Evolutionary conservation across 257 asterid species (phyloP).

Genomic region (Anisodus acutangulus): DNA sequence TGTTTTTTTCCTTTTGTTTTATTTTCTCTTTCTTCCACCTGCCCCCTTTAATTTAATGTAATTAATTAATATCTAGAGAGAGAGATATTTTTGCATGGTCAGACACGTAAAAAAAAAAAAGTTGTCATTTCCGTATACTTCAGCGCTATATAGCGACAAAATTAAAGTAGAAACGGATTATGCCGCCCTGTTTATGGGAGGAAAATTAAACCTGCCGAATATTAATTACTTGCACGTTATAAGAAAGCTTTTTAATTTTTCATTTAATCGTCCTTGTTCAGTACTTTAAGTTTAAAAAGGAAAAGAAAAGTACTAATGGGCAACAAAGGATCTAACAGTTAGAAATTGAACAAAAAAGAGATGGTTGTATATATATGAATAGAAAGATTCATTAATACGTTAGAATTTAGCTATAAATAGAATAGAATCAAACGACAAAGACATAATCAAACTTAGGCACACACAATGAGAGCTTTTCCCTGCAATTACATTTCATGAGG

Average conservation of each 20-base stretch:
- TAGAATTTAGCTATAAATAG: conserved; percentile 14
- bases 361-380: background rate
- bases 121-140: conserved; percentile 9
- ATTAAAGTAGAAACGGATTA: background rate
- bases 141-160: background rate
- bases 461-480: conserved; percentile 4
- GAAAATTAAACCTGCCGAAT: background rate
- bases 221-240: conserved; percentile 10
- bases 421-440: background rate
- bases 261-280: background rate
- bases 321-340: background rate
- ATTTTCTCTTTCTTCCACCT: no score
- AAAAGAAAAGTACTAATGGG: background rate
- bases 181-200: background rate
- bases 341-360: background rate
- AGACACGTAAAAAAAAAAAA: conserved; percentile 7
- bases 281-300: background rate
- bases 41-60: background rate
- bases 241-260: background rate
- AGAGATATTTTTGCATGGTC: conserved; percentile 8
- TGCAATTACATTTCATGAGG: background rate
- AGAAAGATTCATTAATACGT: conserved; percentile 19
- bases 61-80: background rate
- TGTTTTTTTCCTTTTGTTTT: background rate
- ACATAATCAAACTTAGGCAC: conserved; percentile 19